Evolutionary conservation across 805 yeast species (phyloP).

Genomic region (Metschnikowia similis): DNA sequence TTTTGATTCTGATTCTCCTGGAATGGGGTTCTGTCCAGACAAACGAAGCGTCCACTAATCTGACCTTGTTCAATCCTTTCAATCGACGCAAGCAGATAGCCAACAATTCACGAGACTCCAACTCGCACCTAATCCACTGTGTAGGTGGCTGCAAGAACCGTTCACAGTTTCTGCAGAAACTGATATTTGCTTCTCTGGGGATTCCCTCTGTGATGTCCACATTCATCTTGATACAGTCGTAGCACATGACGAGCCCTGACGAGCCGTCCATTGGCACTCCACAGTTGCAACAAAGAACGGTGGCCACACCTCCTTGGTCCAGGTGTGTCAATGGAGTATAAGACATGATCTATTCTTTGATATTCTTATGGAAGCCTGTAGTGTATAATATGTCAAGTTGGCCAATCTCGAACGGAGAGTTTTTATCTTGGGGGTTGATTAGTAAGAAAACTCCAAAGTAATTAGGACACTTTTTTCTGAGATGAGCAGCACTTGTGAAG

Average conservation of each 20-base stretch:
- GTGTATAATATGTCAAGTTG: background rate
- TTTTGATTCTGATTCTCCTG: slow-evolving; percentile 83
- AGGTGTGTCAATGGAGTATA: slow-evolving; percentile 16
- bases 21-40: slow-evolving; percentile 99
- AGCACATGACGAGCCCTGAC: slow-evolving; percentile 88
- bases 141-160: slow-evolving; percentile 91
- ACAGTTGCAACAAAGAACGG: slow-evolving; percentile 96
- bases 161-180: slow-evolving; percentile 97
- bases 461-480: slow-evolving; percentile 2
- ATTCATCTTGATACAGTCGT: slow-evolving; percentile 91
- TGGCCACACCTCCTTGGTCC: slow-evolving; percentile 47
- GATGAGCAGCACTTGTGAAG: slow-evolving; percentile 7
- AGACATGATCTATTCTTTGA: slow-evolving; percentile 10
- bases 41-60: slow-evolving; percentile 89
- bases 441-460: background rate
- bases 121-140: slow-evolving; percentile 87
- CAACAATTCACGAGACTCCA: slow-evolving; percentile 87
- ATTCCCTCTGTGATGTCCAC: slow-evolving; percentile 89
- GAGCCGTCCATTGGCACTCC: slow-evolving; percentile 98
- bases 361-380: background rate
- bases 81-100: slow-evolving; percentile 86
- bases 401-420: background rate
- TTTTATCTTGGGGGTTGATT: slow-evolving; percentile 1
- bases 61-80: slow-evolving; percentile 80
- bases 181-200: slow-evolving; percentile 89